Percentiles rank a stretch among this genome's conserved stretches.
phyloP scores from a whole-genome alignment of 1,139 yeast genomes.

The Sporopachydermia cereana region DNA sequence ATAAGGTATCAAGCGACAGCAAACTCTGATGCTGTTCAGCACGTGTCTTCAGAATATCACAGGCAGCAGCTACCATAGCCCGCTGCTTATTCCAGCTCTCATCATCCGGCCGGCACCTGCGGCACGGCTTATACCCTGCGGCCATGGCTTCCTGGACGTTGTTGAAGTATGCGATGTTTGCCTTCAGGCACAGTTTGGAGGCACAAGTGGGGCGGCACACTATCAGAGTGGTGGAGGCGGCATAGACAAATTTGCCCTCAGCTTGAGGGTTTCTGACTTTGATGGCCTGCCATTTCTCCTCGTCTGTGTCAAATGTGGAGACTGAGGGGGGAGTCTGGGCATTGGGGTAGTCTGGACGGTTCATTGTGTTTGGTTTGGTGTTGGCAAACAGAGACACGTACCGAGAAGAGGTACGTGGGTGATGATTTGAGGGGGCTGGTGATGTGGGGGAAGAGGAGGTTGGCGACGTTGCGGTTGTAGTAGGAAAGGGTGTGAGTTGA shows the following conservation, averaged over 20 bases:
- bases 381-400: not conserved
- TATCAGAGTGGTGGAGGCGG: conserved; percentile 16
- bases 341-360: not conserved
- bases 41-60: conserved; percentile 10
- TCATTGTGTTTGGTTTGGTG: not conserved
- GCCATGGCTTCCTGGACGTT: conserved; percentile 13
- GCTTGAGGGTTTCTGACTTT: conserved; percentile 16
- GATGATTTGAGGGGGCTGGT: too few species aligned
- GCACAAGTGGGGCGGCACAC: conserved; percentile 18
- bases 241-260: conserved; percentile 16
- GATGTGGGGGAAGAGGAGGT: too few species aligned
- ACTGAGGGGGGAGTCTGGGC: not conserved
- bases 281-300: conserved; percentile 15
- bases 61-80: conserved; percentile 13
- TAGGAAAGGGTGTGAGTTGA: too few species aligned
- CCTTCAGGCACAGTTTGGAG: conserved; percentile 14
- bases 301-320: conserved; percentile 9
- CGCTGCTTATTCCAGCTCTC: conserved; percentile 14
- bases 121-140: conserved; percentile 17
- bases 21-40: conserved; percentile 8
- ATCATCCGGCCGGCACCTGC: conserved; percentile 17
- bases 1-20: conserved; percentile 13
- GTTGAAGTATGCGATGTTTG: conserved; percentile 15
- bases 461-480: too few species aligned
- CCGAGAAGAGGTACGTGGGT: too few species aligned